Base-by-base conservation (phyloP, 805 yeast genomes). In the Sugiyamaella americana region DNA sequence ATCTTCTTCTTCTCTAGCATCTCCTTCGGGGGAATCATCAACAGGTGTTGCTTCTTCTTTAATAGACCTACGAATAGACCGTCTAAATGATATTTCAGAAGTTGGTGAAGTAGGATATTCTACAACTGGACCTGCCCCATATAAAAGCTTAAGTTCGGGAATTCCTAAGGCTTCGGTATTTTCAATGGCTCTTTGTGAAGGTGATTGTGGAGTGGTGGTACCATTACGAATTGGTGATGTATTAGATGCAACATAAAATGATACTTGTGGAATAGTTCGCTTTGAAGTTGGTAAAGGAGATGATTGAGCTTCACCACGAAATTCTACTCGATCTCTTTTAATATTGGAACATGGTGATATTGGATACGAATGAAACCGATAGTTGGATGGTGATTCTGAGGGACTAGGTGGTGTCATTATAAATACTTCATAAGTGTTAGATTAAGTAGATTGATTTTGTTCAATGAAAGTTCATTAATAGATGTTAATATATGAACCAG, bases 41-140 rank as follows among this genome's bases (percentile, higher is more conserved):
- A 6, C 21, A 17, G 21, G 21, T 16, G 10, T 16, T 35, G 18
- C 10, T 35, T 19, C 13, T 6, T 35, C 21, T 35, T 35, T 35
- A 35, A 19, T 35, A 16, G 32, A 26, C 32, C 32, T 26, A 13
- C 32, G 32, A 13, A 8, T 26, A 8, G 32, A 26, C 13, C 13
- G 8, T 13, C 32, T 26, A 8, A 8, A 13, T 8, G 32, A 26
- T 13, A 26, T 8, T 26, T 26, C 32, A n/a, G 45, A 44, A 1
- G 52, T 47, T 3, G 52, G 52, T 3, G 52, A 49, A 22, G 11
- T 22, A 4, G 52, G 52, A n/a, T 32, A 23, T 18, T 37, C 44
- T 11, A 49, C 38, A 26, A 24, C 48, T 17, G 52, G 50, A 3
- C 52, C 52, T 5, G 50, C 44, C 18, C 48, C 43, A 18, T 40